These are phyloP conservation scores for Curvularia lunata DNA, from an alignment of 2,329 filamentous ascomycete genomes.

Conservation along the genomic window DNA sequence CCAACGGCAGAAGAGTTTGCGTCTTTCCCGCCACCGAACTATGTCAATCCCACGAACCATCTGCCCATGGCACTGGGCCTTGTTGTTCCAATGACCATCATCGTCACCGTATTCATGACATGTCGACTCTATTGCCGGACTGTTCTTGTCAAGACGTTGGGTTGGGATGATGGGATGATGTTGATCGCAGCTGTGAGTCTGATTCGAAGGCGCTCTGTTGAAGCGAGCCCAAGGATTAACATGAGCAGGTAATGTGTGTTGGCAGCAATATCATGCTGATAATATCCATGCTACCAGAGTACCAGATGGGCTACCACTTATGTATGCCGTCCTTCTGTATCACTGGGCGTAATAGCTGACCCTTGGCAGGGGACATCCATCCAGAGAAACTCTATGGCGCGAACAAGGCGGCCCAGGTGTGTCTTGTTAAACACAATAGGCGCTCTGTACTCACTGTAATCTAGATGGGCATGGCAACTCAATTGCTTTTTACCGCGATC, in stretches of 20 bases:
- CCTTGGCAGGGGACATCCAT: constrained; percentile 26
- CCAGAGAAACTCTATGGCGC: constrained; percentile 21
- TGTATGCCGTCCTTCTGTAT: constrained; percentile 21
- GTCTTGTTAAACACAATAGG: background rate
- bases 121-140: constrained; percentile 37
- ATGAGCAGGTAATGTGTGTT: constrained; percentile 24
- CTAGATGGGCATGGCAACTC: constrained; percentile 34
- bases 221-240: background rate
- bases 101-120: constrained; percentile 26
- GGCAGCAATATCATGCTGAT: constrained; percentile 37
- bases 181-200: constrained; percentile 31
- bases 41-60: constrained; percentile 35
- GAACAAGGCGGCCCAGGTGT: constrained; percentile 30
- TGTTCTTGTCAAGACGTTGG: constrained; percentile 31
- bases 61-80: constrained; percentile 33
- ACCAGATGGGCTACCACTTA: constrained; percentile 39
- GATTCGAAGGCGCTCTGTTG: too few species aligned
- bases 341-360: constrained; percentile 3
- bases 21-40: constrained; percentile 39
- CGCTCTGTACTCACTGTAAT: constrained; percentile 2
- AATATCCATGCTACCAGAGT: constrained; percentile 31
- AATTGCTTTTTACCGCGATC: constrained; percentile 33
- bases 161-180: constrained; percentile 42
- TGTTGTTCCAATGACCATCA: constrained; percentile 29
- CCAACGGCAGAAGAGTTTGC: constrained; percentile 34